Base-by-base conservation (phyloP, 257 asterid genomes). In the Mentha longifolia region DNA sequence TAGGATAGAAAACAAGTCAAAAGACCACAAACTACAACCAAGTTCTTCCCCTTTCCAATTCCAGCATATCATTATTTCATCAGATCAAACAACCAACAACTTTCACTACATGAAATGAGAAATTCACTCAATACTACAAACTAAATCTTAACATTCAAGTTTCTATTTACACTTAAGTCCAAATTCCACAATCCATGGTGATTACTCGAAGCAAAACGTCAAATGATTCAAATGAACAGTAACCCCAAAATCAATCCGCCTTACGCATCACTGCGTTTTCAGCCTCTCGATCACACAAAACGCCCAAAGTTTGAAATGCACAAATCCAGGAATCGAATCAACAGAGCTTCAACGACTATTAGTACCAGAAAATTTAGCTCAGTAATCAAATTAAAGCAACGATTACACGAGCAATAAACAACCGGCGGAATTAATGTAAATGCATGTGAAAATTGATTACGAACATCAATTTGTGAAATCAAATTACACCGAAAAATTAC, bases 211-310 rank as follows among this genome's bases (percentile, higher is more conserved):
- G 17, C 42, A 68, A 11, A 22, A 42, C 22, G 20, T 61, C 68
- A 67, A 12, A 74, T n/a, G 61, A 55, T 51, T 72, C n/a, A 49
- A 78, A 68, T 20, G 59, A 47, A 45, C 74, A 43, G 54, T 67
- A 25, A 19, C 49, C 66, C 71, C 45, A 7, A 46, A 72, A 31
- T 33, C 10, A 65, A 30, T 57, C 41, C 57, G 35, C 31, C 37
- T 30, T 19, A 19, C 46, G 62, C 70, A 55, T 33, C 65, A 10
- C 9, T 35, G 25, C 22, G 3, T 11, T 63, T 50, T 50, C 77
- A 16, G 25, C 15, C 63, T 39, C 67, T 39, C 58, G 47, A 17
- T 20, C 77, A 60, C 13, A 67, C 13, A 72, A 37, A 60, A 67
- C 15, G 59, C 77, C 67, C 16, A 58, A 59, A 67, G 19, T 7